phyloP scores from a whole-genome alignment of 2,329 filamentous ascomycete genomes.

The Phaeophleospora eucalypticola region DNA sequence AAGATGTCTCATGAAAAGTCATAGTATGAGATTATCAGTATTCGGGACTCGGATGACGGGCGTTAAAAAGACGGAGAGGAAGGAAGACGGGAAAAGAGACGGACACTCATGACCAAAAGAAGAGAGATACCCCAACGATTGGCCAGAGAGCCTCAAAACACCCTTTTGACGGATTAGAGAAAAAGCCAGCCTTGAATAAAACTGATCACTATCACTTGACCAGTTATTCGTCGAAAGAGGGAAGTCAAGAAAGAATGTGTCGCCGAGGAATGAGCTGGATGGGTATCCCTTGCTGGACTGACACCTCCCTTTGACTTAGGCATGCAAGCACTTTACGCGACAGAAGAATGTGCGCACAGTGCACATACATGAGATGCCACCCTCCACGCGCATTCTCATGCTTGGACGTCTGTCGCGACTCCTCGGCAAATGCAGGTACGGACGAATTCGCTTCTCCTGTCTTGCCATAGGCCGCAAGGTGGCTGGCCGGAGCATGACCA shows the following conservation, averaged over 20 bases:
- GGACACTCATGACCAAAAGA: background rate
- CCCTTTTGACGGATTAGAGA: background rate
- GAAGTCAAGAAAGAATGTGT: too few relatives aligned
- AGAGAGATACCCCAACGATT: conserved; percentile 11
- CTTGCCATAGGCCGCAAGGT: background rate
- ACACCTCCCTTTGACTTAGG: background rate
- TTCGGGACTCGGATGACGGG: background rate
- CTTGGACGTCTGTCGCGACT: too few relatives aligned
- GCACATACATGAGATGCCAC: too few relatives aligned
- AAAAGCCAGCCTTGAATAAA: background rate
- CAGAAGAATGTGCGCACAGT: too few relatives aligned
- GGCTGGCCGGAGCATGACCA: background rate
- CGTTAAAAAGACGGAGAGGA: conserved; percentile 1
- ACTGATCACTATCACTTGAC: background rate
- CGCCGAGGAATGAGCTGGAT: too few relatives aligned
- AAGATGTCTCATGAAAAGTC: conserved; percentile 18
- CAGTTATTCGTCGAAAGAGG: too few relatives aligned
- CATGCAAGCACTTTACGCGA: conserved; percentile 10
- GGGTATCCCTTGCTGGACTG: conserved; percentile 3
- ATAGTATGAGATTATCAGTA: background rate
- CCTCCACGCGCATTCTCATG: too few relatives aligned
- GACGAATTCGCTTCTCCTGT: background rate
- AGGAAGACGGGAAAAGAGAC: background rate
- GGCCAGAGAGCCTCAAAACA: conserved; percentile 5
- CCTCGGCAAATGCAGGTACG: conserved; percentile 6